Percentiles rank a stretch among this genome's conserved stretches.
phyloP scores from a whole-genome alignment of 1,284 basidiomycete genomes.

The Trichosporon sp. region DNA sequence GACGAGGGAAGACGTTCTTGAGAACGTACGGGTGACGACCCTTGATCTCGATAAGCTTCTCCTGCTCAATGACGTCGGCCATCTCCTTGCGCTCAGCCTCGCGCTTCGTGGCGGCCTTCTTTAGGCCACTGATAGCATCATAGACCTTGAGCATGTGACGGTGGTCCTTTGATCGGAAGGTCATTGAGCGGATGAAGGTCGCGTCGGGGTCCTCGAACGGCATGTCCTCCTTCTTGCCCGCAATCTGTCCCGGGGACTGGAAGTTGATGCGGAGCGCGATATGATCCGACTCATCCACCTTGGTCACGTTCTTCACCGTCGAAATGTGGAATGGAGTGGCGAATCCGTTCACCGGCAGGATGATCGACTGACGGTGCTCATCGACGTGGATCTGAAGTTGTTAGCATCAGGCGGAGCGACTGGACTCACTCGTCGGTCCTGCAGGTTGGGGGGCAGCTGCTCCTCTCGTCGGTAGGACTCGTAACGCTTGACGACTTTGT shows the following conservation, averaged over 20 bases:
- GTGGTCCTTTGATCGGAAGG: constrained; percentile 84
- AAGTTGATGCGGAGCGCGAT: constrained; percentile 97
- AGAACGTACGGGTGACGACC: constrained; percentile 72
- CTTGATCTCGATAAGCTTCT: constrained; percentile 77
- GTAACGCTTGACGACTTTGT: constrained; percentile 87
- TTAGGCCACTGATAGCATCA: constrained; percentile 90
- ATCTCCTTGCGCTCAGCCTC: constrained; percentile 97
- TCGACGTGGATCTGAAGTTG: constrained; percentile 73
- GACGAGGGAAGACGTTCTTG: constrained; percentile 88
- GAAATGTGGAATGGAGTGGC: constrained; percentile 98
- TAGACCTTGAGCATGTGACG: constrained; percentile 83
- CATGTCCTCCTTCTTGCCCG: constrained; percentile 98
- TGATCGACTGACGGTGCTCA: constrained; percentile 79
- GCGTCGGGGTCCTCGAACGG: constrained; percentile 97
- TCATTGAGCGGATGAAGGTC: constrained; percentile 92
- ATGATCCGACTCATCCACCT: constrained; percentile 93
- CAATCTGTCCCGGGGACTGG: constrained; percentile 94
- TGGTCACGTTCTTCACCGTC: constrained; percentile 95
- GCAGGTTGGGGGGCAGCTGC: constrained; percentile 74
- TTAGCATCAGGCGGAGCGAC: neutral
- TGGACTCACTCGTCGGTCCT: constrained; percentile 59
- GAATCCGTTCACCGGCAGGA: constrained; percentile 90
- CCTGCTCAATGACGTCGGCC: constrained; percentile 96
- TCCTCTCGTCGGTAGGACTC: constrained; percentile 95
- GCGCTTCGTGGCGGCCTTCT: constrained; percentile 94